Evolutionary conservation across 2,329 filamentous ascomycete species (phyloP).

Genomic region (Ophiostoma ulmi): DNA sequence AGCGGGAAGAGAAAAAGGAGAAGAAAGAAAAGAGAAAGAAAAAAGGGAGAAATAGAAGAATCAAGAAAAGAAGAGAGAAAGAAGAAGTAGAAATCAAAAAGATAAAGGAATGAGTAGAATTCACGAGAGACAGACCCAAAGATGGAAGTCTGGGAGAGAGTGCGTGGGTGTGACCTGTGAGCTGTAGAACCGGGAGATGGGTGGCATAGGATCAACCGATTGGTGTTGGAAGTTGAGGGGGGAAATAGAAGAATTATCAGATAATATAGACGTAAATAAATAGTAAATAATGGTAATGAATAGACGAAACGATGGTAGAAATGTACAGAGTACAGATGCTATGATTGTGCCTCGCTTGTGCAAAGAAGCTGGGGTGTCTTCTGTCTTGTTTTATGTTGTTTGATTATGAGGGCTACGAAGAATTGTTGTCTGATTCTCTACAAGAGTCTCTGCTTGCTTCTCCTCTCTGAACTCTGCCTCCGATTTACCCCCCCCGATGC

Average conservation of each 20-base stretch:
- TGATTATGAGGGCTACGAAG: too few relatives aligned
- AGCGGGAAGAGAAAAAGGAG: neutral
- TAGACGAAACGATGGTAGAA: neutral
- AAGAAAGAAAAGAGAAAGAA: neutral
- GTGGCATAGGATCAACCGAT: slow-evolving; percentile 1
- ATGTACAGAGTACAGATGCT: neutral
- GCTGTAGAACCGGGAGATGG: neutral
- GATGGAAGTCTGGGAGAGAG: neutral
- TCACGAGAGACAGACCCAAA: neutral
- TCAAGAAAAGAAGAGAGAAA: neutral
- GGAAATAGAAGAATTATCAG: neutral
- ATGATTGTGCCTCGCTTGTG: neutral
- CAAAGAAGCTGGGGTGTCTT: neutral
- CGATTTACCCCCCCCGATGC: neutral
- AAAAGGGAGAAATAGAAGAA: neutral
- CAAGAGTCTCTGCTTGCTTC: neutral
- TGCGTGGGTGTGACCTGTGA: neutral
- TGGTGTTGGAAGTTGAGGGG: neutral
- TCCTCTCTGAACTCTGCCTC: neutral
- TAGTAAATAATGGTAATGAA: neutral
- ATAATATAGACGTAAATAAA: neutral
- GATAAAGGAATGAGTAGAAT: neutral
- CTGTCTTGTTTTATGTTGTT: neutral
- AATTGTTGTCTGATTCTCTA: neutral
- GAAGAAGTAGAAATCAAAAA: neutral